A percentile compares a stretch with the other conserved stretches of the same genome.
Evolutionary conservation across 2,329 filamentous ascomycete species (phyloP).

Genomic region (Fusarium scirpi): DNA sequence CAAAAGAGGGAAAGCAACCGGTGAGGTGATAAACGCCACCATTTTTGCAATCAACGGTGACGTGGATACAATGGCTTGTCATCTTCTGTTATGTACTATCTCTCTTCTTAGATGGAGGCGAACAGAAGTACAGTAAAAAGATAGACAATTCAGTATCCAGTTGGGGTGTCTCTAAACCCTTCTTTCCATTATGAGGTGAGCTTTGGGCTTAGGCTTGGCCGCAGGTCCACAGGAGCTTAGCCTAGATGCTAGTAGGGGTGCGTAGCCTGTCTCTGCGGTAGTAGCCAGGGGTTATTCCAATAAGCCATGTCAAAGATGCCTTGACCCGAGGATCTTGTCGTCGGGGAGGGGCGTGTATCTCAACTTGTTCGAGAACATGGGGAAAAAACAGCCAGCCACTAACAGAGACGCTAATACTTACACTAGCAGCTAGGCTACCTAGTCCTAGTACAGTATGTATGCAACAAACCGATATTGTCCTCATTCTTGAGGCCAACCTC

Average conservation of each 20-base stretch:
- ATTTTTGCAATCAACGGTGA: slow-evolving; percentile 41
- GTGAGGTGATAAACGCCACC: slow-evolving; percentile 48
- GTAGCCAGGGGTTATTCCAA: slow-evolving; percentile 40
- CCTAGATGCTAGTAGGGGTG: slow-evolving; percentile 22
- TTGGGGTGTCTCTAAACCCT: slow-evolving; percentile 19
- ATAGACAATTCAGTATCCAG: not conserved
- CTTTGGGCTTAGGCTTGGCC: slow-evolving; percentile 19
- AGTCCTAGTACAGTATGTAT: slow-evolving; percentile 18
- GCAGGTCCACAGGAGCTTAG: slow-evolving; percentile 18
- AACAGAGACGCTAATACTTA: not conserved
- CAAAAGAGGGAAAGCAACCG: slow-evolving; percentile 34
- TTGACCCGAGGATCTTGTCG: slow-evolving; percentile 25
- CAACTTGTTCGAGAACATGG: slow-evolving; percentile 27
- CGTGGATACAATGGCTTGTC: slow-evolving; percentile 32
- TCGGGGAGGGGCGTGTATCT: slow-evolving; percentile 11
- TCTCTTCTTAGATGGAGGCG: slow-evolving; percentile 3
- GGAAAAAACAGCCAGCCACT: not conserved
- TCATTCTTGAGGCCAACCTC: slow-evolving; percentile 35
- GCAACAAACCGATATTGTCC: slow-evolving; percentile 29
- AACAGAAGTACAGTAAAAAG: not conserved
- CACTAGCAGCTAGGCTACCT: not conserved
- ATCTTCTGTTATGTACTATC: slow-evolving; percentile 20
- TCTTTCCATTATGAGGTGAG: slow-evolving; percentile 14
- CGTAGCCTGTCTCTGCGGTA: not conserved
- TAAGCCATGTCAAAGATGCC: slow-evolving; percentile 26